Conservation (phyloP, 257 asterid genomes). For the Przewalskia tangutica region DNA sequence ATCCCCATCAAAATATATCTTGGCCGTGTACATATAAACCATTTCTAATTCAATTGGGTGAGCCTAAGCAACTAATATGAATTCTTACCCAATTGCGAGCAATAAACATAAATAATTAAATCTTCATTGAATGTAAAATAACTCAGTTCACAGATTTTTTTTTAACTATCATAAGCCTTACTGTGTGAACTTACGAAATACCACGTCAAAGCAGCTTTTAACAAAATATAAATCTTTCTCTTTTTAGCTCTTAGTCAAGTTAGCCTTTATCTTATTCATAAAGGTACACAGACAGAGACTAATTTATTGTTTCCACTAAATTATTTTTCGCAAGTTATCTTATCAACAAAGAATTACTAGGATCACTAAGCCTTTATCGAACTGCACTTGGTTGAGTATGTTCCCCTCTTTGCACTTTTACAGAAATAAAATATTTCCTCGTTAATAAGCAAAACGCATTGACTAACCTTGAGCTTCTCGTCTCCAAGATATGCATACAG, state of each 20-base stretch:
- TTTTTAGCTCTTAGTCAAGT: background rate
- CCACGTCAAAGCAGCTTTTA: background rate
- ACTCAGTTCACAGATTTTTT: background rate
- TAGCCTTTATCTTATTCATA: background rate
- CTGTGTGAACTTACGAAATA: background rate
- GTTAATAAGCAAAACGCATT: background rate
- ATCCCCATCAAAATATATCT: background rate
- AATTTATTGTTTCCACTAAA: background rate
- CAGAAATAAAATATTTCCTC: background rate
- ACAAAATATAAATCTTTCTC: background rate
- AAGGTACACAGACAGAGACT: background rate
- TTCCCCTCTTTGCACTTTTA: background rate
- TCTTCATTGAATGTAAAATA: background rate
- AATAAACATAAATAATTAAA: background rate
- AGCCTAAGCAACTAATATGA: background rate
- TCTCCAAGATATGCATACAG: slow-evolving; percentile 63
- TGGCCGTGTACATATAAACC: background rate
- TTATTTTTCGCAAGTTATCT: background rate
- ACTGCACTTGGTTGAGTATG: background rate
- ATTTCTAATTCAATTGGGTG: background rate
- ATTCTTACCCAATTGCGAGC: background rate
- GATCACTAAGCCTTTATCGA: background rate
- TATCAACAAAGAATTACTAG: background rate
- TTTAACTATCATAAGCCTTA: background rate
- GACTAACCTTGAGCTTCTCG: slow-evolving; percentile 77